Evolutionary conservation across 1,139 yeast genomes (phyloP), one percentile per base, ranked within the genome.

Genomic region (Candida sp.): DNA sequence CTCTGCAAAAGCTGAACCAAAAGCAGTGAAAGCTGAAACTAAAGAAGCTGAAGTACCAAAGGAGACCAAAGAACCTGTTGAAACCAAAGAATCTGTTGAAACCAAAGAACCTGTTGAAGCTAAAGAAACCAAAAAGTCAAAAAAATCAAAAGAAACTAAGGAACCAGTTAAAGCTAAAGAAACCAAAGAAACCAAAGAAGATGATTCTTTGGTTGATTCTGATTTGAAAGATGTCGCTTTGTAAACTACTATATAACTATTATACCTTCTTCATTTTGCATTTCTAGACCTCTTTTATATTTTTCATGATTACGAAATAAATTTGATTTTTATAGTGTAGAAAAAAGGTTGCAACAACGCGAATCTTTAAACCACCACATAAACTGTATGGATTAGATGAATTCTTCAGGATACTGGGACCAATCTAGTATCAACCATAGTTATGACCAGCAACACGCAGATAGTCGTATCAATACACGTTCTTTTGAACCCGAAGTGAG

Each of bases 371-470:
- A n/a, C 9, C 29, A 25, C 29, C 29, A 25, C 29, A 25, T 25
- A 25, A 6, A 25, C 6, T 9, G 6, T 9, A 12, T 35, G 37
- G 5, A 27, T n/a, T 36, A 21, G 12, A 63, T 63, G 66, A 57
- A 60, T 45, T 54, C 66, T 5, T 60, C 66, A 11, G 67, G 63
- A 8, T 56, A 57, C 44, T 63, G 66, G 66, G 65, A 62, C 42
- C 57, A 57, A 32, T 50, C 59, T 19, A 50, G 51, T 45, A 39
- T 49, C 21, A 37, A 37, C 21, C 39, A 37, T 21, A 37, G 39
- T 15, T 37, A 27, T 29, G 39, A 29, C 45, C 39, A 41, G 25
- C 43, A 25, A 22, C 44, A 21, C 35, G 22, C 40, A 11, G 37
- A 23, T 33, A 23, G 30, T 12, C 38, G 38, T 23, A 32, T 22